Evolutionary conservation across 2,329 filamentous ascomycete genomes (phyloP).

Genomic region (Verticillium zaregamsianum): DNA sequence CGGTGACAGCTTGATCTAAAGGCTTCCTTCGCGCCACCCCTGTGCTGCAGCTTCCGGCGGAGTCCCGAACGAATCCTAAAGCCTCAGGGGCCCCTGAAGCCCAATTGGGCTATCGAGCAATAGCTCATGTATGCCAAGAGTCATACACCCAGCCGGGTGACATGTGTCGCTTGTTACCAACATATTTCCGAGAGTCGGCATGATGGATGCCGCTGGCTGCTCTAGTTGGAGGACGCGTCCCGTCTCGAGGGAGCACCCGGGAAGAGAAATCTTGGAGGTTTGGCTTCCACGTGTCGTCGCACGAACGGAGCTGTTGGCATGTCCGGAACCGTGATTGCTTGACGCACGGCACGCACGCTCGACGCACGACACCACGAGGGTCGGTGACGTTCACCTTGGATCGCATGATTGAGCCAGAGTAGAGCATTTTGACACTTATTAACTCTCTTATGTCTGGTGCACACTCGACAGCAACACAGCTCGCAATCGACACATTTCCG

Average conservation of each 20-base stretch:
- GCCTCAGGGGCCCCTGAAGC: neutral
- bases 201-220: neutral
- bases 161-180: neutral
- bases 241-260: too few relatives aligned
- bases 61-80: neutral
- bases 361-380: too few relatives aligned
- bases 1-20: neutral
- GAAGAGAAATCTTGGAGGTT: too few relatives aligned
- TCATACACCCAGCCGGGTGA: neutral
- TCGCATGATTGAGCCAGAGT: too few relatives aligned
- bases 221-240: too few relatives aligned
- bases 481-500: too few relatives aligned
- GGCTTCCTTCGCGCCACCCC: neutral
- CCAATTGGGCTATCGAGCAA: neutral
- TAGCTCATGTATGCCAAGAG: neutral
- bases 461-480: too few relatives aligned
- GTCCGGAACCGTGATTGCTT: neutral
- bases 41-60: neutral
- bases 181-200: neutral
- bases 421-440: too few relatives aligned
- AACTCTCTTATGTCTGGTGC: too few relatives aligned
- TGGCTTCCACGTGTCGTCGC: too few relatives aligned
- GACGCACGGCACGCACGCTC: neutral
- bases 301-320: neutral
- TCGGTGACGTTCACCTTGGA: too few relatives aligned